Conservation (phyloP, 2,329 filamentous ascomycete genomes). For the Neonectria magnoliae region DNA sequence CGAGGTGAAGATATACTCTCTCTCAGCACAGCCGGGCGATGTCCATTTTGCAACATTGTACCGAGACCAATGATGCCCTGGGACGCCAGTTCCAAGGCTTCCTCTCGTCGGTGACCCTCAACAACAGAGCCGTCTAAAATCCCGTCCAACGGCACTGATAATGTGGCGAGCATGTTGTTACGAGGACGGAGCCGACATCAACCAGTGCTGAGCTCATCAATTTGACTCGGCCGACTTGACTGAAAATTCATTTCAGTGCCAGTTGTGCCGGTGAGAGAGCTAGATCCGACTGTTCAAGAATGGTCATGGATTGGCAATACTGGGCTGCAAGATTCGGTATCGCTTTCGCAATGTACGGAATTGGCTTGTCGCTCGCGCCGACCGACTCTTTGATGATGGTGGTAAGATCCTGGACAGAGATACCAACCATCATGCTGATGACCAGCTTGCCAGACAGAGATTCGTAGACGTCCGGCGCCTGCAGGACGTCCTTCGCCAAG, state of each 20-base stretch:
- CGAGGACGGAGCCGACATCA: neutral
- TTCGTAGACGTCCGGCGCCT: neutral
- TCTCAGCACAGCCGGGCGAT: conserved; percentile 12
- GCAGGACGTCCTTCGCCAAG: conserved; percentile 3
- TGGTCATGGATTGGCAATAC: conserved; percentile 18
- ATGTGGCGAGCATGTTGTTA: conserved; percentile 11
- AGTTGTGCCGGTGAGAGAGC: neutral
- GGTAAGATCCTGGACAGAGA: neutral
- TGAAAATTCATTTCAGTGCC: conserved; percentile 11
- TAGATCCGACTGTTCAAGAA: conserved; percentile 2
- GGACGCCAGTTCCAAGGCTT: conserved; percentile 12
- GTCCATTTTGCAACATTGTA: conserved; percentile 2
- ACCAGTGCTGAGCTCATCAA: neutral
- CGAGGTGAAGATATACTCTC: conserved; percentile 15
- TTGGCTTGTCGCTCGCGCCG: neutral
- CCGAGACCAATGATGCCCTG: conserved; percentile 8
- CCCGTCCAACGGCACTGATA: conserved; percentile 11
- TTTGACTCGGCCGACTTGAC: conserved; percentile 4
- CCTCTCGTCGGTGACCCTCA: neutral
- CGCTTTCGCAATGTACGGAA: conserved; percentile 7
- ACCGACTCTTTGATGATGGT: neutral
- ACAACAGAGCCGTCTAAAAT: conserved; percentile 13
- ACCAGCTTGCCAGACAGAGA: conserved; percentile 9
- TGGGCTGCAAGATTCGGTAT: conserved; percentile 19
- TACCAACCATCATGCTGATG: conserved; percentile 18